Evolutionary conservation across 208 protist species (phyloP).

Genomic region (Trypanosoma theileri): DNA sequence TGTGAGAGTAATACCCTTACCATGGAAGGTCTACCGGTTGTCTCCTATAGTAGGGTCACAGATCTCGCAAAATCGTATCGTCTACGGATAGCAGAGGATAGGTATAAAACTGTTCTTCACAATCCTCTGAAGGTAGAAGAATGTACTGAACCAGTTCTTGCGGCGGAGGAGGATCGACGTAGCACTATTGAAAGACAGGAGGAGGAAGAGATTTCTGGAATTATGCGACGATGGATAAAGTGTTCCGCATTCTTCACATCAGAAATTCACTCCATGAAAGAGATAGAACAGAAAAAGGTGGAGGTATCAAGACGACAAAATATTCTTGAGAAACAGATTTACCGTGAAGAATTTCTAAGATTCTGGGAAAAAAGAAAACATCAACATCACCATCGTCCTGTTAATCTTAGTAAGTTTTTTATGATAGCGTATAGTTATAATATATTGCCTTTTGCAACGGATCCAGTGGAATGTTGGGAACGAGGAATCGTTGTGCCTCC

Average conservation of each 20-base stretch:
- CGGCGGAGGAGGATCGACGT: constrained; percentile 4
- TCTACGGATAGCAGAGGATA: constrained; percentile 3
- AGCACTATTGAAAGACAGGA: constrained; percentile 16
- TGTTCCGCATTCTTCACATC: not conserved
- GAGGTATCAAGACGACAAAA: not conserved
- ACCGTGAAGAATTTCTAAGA: constrained; percentile 27
- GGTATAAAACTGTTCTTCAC: not conserved
- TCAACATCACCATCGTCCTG: not conserved
- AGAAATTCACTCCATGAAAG: constrained; percentile 4
- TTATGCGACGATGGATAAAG: constrained; percentile 13
- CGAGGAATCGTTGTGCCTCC: constrained; percentile 25
- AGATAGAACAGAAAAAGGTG: not conserved
- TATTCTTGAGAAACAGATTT: constrained; percentile 20
- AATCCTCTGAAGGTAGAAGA: not conserved
- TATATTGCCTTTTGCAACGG: constrained; percentile 25
- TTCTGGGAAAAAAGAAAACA: constrained; percentile 22
- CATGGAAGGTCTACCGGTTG: constrained; percentile 6
- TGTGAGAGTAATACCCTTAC: not conserved
- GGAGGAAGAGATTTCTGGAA: not conserved
- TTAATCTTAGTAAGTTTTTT: constrained; percentile 8
- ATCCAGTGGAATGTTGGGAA: constrained; percentile 30
- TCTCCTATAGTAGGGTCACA: constrained; percentile 19
- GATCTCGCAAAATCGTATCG: constrained; percentile 19
- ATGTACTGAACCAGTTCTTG: not conserved
- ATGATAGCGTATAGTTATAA: constrained; percentile 18